Percentiles rank a stretch among this genome's conserved stretches.
These are phyloP conservation scores for Phytophthora quininea DNA, from an alignment of 352 stramenopile genomes.

Conservation along the genomic window DNA sequence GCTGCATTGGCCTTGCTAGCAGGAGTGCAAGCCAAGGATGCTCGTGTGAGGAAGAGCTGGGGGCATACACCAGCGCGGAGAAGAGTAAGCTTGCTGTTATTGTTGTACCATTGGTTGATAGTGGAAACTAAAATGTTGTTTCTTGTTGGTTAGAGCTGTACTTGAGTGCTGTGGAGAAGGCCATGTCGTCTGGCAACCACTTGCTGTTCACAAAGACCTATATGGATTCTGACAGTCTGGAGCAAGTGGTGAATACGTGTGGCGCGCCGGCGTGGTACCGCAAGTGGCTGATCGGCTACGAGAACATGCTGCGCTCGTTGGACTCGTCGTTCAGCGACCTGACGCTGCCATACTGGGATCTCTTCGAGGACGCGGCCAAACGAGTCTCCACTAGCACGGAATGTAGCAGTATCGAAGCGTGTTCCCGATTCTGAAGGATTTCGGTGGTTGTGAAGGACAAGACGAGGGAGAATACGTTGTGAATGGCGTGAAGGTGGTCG, in stretches of 20 bases:
- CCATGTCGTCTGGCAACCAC: slow-evolving; percentile 59
- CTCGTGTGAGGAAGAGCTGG: slow-evolving; percentile 46
- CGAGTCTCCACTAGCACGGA: slow-evolving; percentile 43
- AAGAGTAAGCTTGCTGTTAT: slow-evolving; percentile 25
- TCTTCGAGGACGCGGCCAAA: slow-evolving; percentile 64
- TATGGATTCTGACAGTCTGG: slow-evolving; percentile 45
- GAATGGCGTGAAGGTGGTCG: slow-evolving; percentile 29
- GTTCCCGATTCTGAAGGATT: slow-evolving; percentile 57
- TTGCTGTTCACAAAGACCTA: slow-evolving; percentile 64
- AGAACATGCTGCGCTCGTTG: slow-evolving; percentile 72
- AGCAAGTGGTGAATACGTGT: slow-evolving; percentile 51
- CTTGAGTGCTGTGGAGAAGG: slow-evolving; percentile 50
- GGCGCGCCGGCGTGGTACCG: slow-evolving; percentile 68
- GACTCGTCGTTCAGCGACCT: slow-evolving; percentile 46
- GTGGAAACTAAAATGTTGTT: background rate
- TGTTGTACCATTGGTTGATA: too few relatives aligned
- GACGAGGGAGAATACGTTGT: slow-evolving; percentile 36
- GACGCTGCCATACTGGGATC: slow-evolving; percentile 72
- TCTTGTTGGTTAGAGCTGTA: slow-evolving; percentile 37
- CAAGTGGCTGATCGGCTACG: slow-evolving; percentile 69
- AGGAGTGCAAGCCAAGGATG: slow-evolving; percentile 1
- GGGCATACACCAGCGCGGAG: slow-evolving; percentile 30
- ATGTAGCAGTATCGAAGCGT: slow-evolving; percentile 47
- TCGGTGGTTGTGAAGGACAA: slow-evolving; percentile 55
- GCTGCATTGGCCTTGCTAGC: slow-evolving; percentile 18